These are phyloP conservation scores for Edaphochlamys debaryana DNA, from an alignment of 139 green algal species.

Conservation along the genomic window DNA sequence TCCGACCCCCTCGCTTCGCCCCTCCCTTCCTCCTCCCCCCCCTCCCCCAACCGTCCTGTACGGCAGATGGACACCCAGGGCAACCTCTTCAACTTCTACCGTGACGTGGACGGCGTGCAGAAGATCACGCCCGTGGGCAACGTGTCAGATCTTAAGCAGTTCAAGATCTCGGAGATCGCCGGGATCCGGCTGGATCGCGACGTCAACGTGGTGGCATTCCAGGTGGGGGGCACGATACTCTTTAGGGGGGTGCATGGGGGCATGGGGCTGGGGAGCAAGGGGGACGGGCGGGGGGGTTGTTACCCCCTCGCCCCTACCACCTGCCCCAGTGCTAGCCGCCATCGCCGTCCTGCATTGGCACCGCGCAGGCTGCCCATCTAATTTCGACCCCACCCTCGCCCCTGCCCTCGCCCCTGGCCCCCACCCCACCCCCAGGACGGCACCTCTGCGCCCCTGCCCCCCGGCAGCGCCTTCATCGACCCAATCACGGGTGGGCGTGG, in stretches of 20 bases:
- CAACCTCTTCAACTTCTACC: conserved; percentile 74
- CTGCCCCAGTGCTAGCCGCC: neutral
- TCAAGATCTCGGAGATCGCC: conserved; percentile 66
- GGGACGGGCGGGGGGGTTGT: no score
- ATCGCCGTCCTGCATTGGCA: no score
- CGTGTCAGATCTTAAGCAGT: conserved; percentile 50
- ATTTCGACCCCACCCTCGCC: no score
- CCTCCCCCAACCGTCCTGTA: neutral
- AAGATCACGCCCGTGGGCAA: conserved; percentile 69
- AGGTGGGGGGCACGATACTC: neutral
- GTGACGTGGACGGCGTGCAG: conserved; percentile 53
- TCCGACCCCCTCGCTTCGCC: no score
- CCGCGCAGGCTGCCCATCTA: no score
- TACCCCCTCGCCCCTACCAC: neutral
- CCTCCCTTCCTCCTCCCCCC: neutral
- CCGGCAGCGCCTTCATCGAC: conserved; percentile 33
- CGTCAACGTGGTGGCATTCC: conserved; percentile 62
- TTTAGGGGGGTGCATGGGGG: no score
- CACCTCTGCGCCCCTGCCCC: conserved; percentile 38
- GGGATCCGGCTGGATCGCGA: conserved; percentile 63
- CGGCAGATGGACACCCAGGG: conserved; percentile 65
- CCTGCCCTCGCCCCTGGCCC: no score
- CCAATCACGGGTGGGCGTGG: no score
- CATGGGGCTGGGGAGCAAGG: no score
- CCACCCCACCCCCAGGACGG: conserved; percentile 33